phyloP scores from a whole-genome alignment of 768 basidiomycete genomes.

The Inosperma sp. region DNA sequence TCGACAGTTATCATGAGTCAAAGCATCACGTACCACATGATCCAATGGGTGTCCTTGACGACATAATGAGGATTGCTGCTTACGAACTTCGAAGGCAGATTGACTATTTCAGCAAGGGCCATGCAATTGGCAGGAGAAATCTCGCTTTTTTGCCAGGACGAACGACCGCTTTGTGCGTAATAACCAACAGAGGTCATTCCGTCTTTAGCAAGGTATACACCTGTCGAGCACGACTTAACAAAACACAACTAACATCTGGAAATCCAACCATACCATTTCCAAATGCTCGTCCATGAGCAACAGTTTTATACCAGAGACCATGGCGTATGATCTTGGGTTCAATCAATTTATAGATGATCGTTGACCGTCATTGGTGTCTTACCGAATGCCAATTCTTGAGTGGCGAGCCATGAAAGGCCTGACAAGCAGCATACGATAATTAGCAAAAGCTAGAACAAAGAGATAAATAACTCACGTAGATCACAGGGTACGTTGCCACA shows the following conservation, averaged over 20 bases:
- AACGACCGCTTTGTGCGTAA: slow-evolving; percentile 35
- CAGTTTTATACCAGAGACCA: slow-evolving; percentile 58
- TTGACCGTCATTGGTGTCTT: slow-evolving; percentile 13
- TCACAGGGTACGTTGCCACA: slow-evolving; percentile 42
- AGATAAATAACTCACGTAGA: slow-evolving; percentile 36
- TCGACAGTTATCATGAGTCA: background rate
- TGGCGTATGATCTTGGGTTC: slow-evolving; percentile 66
- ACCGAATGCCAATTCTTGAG: slow-evolving; percentile 70
- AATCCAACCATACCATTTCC: slow-evolving; percentile 47
- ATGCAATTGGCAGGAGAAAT: slow-evolving; percentile 45
- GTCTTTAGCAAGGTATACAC: slow-evolving; percentile 67
- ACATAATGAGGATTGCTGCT: slow-evolving; percentile 51
- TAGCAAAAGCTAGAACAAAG: background rate
- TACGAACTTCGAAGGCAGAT: slow-evolving; percentile 53
- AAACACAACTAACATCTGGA: background rate
- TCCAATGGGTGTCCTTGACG: slow-evolving; percentile 62
- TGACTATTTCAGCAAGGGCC: slow-evolving; percentile 64
- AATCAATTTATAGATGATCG: no score
- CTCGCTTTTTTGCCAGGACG: slow-evolving; percentile 49
- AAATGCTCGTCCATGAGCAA: slow-evolving; percentile 55
- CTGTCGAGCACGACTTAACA: slow-evolving; percentile 29
- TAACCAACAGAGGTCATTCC: slow-evolving; percentile 41
- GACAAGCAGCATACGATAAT: no score
- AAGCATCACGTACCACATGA: slow-evolving; percentile 49
- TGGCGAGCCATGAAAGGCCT: slow-evolving; percentile 70